Conservation (phyloP, 768 basidiomycete species). For the Tricholoma hemisulphureum region DNA sequence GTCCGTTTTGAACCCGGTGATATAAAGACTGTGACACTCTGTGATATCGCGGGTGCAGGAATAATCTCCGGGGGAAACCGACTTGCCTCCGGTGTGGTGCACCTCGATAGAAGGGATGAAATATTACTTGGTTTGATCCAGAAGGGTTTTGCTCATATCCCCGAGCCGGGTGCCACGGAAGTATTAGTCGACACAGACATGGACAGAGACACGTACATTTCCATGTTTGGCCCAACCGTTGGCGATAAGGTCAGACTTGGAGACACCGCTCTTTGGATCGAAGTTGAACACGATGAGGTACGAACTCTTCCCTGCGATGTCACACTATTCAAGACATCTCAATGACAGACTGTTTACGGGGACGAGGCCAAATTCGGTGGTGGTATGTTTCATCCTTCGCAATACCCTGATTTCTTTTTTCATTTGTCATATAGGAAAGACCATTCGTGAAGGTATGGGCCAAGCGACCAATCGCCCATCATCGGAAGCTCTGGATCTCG, state of each 20-base stretch:
- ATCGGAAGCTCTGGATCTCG: constrained; percentile 74
- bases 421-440: constrained; percentile 59
- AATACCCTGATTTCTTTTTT: not conserved
- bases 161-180: constrained; percentile 60
- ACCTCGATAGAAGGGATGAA: constrained; percentile 41
- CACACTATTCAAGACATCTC: not conserved
- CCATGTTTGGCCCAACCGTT: constrained; percentile 94
- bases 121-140: constrained; percentile 50
- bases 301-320: constrained; percentile 7
- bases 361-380: constrained; percentile 99
- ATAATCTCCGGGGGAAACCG: constrained; percentile 78
- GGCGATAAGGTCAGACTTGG: constrained; percentile 88
- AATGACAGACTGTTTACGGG: constrained; percentile 74
- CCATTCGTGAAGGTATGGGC: constrained; percentile 96
- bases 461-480: constrained; percentile 76
- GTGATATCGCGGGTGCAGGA: constrained; percentile 70
- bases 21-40: constrained; percentile 77
- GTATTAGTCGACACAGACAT: constrained; percentile 55
- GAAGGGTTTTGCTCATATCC: constrained; percentile 67
- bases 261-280: constrained; percentile 88
- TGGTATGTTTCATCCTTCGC: constrained; percentile 42
- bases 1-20: constrained; percentile 97
- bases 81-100: constrained; percentile 58
- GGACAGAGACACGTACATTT: constrained; percentile 72
- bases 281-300: constrained; percentile 85